phyloP scores from a whole-genome alignment of 169 alveolate species.

The Hammondia hammondi region DNA sequence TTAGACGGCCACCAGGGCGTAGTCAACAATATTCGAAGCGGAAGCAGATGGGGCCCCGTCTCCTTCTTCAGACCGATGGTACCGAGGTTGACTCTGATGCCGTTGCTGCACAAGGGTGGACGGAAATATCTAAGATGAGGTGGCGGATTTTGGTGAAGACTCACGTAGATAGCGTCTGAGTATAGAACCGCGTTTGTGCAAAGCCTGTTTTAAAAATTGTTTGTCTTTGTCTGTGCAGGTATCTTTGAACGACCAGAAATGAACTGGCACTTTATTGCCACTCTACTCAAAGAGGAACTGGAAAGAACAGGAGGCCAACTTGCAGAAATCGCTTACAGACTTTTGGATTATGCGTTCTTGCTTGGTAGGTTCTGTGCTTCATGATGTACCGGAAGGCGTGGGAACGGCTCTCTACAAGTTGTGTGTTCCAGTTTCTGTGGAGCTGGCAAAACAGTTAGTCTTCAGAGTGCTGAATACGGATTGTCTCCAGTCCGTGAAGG shows the following conservation, averaged over 20 bases:
- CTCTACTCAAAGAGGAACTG: background rate
- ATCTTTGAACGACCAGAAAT: constrained; percentile 57
- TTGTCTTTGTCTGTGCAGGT: constrained; percentile 43
- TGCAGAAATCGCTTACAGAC: background rate
- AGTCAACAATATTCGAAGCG: no score
- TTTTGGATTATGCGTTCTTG: background rate
- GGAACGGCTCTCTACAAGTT: no score
- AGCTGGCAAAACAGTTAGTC: no score
- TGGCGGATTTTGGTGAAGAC: background rate
- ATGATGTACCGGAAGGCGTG: no score
- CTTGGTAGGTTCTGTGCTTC: background rate
- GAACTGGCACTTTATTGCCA: constrained; percentile 59
- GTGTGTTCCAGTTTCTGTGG: no score
- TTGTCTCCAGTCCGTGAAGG: background rate
- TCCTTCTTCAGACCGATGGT: no score
- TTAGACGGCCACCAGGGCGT: no score
- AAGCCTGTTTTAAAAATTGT: background rate
- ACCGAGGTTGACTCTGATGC: no score
- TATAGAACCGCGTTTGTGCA: background rate
- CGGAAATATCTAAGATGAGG: background rate
- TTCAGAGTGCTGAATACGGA: no score
- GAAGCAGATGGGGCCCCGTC: no score
- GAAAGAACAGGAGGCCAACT: background rate
- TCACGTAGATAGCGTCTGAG: background rate
- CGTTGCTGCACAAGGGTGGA: no score